A percentile compares a stretch with the other conserved stretches of the same genome.
Conservation (phyloP, 768 basidiomycete species). For the Grammothele lineata region DNA sequence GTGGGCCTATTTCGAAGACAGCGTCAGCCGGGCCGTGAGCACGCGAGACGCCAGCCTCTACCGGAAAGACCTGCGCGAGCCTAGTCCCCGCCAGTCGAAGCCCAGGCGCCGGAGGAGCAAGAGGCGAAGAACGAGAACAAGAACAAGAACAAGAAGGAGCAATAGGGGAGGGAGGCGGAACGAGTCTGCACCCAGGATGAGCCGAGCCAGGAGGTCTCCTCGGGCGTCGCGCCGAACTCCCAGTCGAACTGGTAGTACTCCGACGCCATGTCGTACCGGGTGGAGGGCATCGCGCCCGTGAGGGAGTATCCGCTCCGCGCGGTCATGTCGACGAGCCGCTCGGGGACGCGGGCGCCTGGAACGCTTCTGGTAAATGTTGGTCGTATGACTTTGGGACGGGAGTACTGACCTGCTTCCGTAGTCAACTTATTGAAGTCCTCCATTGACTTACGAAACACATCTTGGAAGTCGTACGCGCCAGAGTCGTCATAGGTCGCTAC, state of each 20-base stretch:
- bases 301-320: slow-evolving; percentile 52
- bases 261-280: slow-evolving; percentile 43
- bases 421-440: slow-evolving; percentile 39
- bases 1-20: slow-evolving; percentile 40
- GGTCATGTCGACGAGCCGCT: slow-evolving; percentile 49
- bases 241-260: slow-evolving; percentile 53
- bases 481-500: slow-evolving; percentile 52
- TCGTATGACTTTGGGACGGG: no score
- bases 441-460: slow-evolving; percentile 38
- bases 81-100: slow-evolving; percentile 24
- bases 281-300: slow-evolving; percentile 40
- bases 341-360: slow-evolving; percentile 41
- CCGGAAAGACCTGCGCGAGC: slow-evolving; percentile 21
- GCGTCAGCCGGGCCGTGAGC: slow-evolving; percentile 7
- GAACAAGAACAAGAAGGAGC: no score
- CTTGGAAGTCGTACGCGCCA: slow-evolving; percentile 44
- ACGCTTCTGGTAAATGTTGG: not conserved
- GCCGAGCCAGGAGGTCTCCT: slow-evolving; percentile 61
- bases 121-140: no score
- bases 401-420: slow-evolving; percentile 38
- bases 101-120: slow-evolving; percentile 4
- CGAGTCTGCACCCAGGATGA: slow-evolving; percentile 49
- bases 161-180: slow-evolving; percentile 1
- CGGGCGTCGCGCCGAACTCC: slow-evolving; percentile 58
- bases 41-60: slow-evolving; percentile 2